A percentile compares a stretch with the other conserved stretches of the same genome.
Evolutionary conservation across 345 rosid genomes (phyloP).

Genomic region (Geranium brycei): DNA sequence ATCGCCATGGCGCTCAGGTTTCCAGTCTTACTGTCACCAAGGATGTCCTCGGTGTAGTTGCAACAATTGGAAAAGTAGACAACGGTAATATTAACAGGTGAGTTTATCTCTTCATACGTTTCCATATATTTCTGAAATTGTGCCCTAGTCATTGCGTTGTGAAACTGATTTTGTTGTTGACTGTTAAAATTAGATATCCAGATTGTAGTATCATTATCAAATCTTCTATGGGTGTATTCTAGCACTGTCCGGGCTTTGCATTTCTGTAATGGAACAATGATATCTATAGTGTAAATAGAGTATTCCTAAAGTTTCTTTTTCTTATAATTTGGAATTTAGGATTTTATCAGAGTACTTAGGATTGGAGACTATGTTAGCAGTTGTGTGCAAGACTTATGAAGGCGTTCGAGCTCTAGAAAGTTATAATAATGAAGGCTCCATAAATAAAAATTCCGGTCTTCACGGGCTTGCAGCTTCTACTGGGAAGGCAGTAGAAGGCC

Average conservation of each 20-base stretch:
- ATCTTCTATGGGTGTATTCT: too few species aligned
- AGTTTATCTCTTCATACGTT: constrained; percentile 13
- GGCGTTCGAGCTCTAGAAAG: constrained; percentile 45
- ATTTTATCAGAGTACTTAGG: constrained; percentile 73
- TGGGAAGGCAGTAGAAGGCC: constrained; percentile 53
- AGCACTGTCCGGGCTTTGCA: too few species aligned
- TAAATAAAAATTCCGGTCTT: constrained; percentile 49
- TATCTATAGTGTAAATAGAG: too few species aligned
- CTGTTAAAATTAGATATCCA: too few species aligned
- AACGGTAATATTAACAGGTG: constrained; percentile 75
- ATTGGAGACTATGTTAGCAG: constrained; percentile 58
- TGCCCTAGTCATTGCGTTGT: too few species aligned
- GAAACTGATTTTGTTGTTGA: too few species aligned
- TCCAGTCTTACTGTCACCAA: constrained; percentile 28
- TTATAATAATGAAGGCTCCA: constrained; percentile 40
- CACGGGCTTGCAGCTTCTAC: constrained; percentile 71
- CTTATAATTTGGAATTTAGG: constrained; percentile 25
- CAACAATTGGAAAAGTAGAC: constrained; percentile 63
- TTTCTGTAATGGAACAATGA: too few species aligned
- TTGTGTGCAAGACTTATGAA: constrained; percentile 56
- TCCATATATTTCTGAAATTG: neutral
- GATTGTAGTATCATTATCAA: too few species aligned
- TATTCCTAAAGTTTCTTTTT: neutral
- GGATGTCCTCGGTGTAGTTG: constrained; percentile 68
- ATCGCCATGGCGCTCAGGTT: constrained; percentile 28